Percentiles rank a stretch among this genome's conserved stretches.
Conservation (phyloP, 345 rosid genomes). For the Nasturtium officinale region DNA sequence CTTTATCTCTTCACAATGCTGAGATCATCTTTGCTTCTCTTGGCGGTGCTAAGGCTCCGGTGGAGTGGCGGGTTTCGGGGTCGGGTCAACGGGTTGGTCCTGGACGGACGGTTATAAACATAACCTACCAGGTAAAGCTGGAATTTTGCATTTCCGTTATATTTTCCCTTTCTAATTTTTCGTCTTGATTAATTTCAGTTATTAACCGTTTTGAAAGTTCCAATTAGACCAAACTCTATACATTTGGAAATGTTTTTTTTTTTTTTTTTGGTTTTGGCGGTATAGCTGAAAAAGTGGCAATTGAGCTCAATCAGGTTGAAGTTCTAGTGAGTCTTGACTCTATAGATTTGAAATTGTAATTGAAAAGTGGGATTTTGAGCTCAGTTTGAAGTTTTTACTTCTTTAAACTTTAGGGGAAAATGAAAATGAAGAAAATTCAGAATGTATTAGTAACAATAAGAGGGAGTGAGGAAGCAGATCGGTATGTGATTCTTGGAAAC, state of each 20-base stretch:
- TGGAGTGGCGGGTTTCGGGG: constrained; percentile 58
- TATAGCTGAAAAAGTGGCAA: not conserved
- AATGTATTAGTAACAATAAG: constrained; percentile 71
- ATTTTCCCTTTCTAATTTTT: constrained; percentile 16
- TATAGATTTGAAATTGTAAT: not conserved
- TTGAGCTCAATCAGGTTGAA: not conserved
- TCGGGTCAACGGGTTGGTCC: constrained; percentile 62
- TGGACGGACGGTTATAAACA: constrained; percentile 66
- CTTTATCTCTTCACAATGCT: constrained; percentile 71
- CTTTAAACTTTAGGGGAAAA: constrained; percentile 59
- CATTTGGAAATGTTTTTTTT: not conserved
- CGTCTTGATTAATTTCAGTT: constrained; percentile 6
- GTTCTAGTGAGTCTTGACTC: not conserved
- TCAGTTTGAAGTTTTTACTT: not conserved
- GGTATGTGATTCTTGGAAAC: constrained; percentile 85
- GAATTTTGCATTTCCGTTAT: constrained; percentile 22
- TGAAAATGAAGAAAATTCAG: constrained; percentile 60
- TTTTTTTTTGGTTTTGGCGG: too few species aligned
- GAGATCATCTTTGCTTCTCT: constrained; percentile 66
- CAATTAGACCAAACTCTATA: not conserved
- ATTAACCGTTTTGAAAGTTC: not conserved
- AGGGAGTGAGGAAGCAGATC: constrained; percentile 79
- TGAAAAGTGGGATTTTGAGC: not conserved
- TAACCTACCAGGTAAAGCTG: constrained; percentile 69
- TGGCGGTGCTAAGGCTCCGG: constrained; percentile 57